phyloP scores from a whole-genome alignment of 441 rosid genomes.

The Gossypium davidsonii region DNA sequence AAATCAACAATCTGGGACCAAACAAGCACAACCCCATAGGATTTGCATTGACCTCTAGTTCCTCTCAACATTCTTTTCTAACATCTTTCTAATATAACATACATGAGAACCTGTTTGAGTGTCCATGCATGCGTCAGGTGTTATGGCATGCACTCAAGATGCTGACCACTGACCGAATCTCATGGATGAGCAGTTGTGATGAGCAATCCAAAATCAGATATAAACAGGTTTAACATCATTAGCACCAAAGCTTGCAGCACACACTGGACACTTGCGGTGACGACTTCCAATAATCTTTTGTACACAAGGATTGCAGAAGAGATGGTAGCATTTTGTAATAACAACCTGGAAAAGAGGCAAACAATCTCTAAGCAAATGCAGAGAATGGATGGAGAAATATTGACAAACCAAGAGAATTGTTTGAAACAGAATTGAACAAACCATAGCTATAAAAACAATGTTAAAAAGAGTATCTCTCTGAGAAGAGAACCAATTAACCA shows the following conservation, averaged over 20 bases:
- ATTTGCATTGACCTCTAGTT: constrained; percentile 21
- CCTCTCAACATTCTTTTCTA: constrained; percentile 10
- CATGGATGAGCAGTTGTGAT: constrained; percentile 1
- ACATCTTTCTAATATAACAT: constrained; percentile 14
- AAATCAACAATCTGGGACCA: constrained; percentile 24
- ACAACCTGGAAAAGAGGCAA: constrained; percentile 56
- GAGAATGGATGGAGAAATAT: neutral
- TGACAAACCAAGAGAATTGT: neutral
- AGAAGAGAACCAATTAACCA: too few species aligned
- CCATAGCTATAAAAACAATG: too few species aligned
- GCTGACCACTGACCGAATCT: neutral
- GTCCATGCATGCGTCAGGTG: constrained; percentile 15
- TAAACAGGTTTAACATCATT: constrained; percentile 90
- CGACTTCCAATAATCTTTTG: constrained; percentile 71
- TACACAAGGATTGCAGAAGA: constrained; percentile 85
- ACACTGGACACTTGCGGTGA: constrained; percentile 82
- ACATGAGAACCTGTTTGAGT: constrained; percentile 22
- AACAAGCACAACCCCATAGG: constrained; percentile 14
- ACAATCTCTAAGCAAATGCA: neutral
- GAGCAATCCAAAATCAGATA: constrained; percentile 34
- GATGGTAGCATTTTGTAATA: constrained; percentile 88
- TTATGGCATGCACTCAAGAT: neutral
- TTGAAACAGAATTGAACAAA: neutral
- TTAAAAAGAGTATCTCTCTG: too few species aligned
- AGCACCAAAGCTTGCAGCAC: constrained; percentile 74